Evolutionary conservation across 768 basidiomycete genomes (phyloP).

Genomic region (Pisolithus marmoratus): DNA sequence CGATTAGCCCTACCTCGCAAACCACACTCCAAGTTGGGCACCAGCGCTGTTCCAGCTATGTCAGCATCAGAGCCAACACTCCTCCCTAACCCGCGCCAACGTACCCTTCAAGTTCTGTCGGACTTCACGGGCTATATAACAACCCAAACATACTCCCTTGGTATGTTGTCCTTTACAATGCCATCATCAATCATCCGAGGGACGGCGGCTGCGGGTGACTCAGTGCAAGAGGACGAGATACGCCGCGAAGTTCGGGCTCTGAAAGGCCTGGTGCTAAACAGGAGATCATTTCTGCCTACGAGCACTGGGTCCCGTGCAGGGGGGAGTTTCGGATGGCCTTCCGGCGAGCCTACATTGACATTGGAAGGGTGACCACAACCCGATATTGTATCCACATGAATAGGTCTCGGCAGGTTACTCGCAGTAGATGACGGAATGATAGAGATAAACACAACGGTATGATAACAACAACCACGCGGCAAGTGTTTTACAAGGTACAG

Average conservation of each 20-base stretch:
- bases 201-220: slow-evolving; percentile 13
- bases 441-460: too few relatives aligned
- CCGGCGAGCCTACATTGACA: slow-evolving; percentile 3
- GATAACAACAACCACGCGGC: too few relatives aligned
- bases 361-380: neutral
- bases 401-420: too few relatives aligned
- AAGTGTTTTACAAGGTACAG: too few relatives aligned
- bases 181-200: slow-evolving; percentile 11
- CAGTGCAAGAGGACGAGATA: slow-evolving; percentile 59
- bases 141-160: slow-evolving; percentile 54
- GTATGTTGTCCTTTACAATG: neutral
- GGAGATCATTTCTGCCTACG: slow-evolving; percentile 37
- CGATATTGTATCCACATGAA: neutral
- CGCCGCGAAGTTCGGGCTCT: slow-evolving; percentile 69
- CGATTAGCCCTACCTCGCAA: slow-evolving; percentile 16
- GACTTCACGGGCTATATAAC: slow-evolving; percentile 79
- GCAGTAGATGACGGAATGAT: too few relatives aligned
- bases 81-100: slow-evolving; percentile 41
- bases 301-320: neutral
- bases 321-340: neutral
- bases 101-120: slow-evolving; percentile 58
- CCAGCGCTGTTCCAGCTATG: slow-evolving; percentile 7
- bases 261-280: slow-evolving; percentile 74
- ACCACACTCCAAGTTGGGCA: neutral
- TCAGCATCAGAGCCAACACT: neutral